These are phyloP conservation scores for Beauveria pseudobassiana DNA, from an alignment of 2,329 filamentous ascomycete genomes.

Conservation along the genomic window DNA sequence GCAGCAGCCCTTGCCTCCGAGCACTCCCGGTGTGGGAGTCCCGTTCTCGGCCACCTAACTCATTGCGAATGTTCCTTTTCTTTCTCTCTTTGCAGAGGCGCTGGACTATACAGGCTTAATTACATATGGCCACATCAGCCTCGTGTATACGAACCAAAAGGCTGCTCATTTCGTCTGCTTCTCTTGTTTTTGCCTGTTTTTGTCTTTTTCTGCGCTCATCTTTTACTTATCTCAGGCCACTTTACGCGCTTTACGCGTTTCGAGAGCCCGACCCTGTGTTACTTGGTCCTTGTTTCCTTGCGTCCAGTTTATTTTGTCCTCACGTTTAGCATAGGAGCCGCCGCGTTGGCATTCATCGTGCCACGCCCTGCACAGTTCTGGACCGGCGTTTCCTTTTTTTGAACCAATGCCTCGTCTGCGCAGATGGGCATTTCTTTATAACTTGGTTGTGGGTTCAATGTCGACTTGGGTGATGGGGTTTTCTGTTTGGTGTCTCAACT, in stretches of 20 bases:
- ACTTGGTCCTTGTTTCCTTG: not conserved
- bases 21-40: conserved; percentile 1
- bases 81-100: not conserved
- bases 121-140: not conserved
- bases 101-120: not conserved
- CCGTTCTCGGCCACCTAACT: not conserved
- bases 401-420: too few relatives aligned
- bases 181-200: not conserved
- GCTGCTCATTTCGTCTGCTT: not conserved
- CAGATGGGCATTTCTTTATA: not conserved
- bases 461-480: not conserved
- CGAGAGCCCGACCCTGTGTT: not conserved
- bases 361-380: conserved; percentile 1
- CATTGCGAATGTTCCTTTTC: not conserved
- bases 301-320: not conserved
- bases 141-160: not conserved
- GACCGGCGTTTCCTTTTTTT: conserved; percentile 6
- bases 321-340: conserved; percentile 13
- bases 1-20: conserved; percentile 6
- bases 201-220: not conserved
- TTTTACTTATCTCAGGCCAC: not conserved
- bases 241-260: not conserved
- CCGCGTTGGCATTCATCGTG: not conserved
- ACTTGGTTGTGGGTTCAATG: not conserved
- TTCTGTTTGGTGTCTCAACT: not conserved